Conservation (phyloP, 176 grass and related monocot species). For the Bonia amplexicaulis region DNA sequence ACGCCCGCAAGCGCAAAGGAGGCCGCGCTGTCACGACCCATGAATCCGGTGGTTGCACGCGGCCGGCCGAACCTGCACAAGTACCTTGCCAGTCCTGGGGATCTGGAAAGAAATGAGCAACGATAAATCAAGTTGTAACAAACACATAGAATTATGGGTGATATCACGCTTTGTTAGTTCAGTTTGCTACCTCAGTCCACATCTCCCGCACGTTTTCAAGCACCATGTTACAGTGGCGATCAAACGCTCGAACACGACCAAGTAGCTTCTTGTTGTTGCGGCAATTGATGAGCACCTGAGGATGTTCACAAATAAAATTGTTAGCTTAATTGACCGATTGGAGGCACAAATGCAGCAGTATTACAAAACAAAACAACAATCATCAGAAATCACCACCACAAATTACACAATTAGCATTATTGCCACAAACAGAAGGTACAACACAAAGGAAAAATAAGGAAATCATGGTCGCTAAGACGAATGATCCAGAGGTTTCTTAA, state of each 20-base stretch:
- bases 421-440: neutral
- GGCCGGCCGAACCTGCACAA: neutral
- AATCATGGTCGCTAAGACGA: too few relatives aligned
- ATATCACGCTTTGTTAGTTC: neutral
- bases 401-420: neutral
- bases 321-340: neutral
- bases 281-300: slow-evolving; percentile 74
- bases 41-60: neutral
- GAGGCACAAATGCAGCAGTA: neutral
- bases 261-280: slow-evolving; percentile 76
- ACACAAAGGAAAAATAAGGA: neutral
- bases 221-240: slow-evolving; percentile 87
- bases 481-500: too few relatives aligned
- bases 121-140: neutral
- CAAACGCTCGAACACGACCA: slow-evolving; percentile 68
- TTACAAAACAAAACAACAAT: neutral
- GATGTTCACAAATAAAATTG: neutral
- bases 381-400: neutral
- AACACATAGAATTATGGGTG: neutral
- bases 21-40: too few relatives aligned
- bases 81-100: slow-evolving; percentile 76
- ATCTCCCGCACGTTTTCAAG: slow-evolving; percentile 73
- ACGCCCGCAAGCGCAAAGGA: too few relatives aligned
- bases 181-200: slow-evolving; percentile 67
- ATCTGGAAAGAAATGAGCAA: slow-evolving; percentile 35